Evolutionary conservation across 169 alveolate species (phyloP).

Genomic region (Eimeria necatrix): DNA sequence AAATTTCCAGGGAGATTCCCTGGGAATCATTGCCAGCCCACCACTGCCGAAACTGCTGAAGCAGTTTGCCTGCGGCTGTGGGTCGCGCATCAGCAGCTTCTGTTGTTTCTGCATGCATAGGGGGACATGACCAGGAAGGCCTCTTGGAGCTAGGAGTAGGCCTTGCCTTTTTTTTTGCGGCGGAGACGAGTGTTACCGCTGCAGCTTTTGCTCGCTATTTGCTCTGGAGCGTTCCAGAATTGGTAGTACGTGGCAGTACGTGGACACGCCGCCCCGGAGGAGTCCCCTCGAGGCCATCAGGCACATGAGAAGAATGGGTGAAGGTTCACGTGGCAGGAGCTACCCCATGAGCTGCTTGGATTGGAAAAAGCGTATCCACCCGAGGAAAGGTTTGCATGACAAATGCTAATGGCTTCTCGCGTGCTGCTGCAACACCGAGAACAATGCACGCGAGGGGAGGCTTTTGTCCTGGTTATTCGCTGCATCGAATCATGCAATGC

Average conservation of each 20-base stretch:
- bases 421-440: background rate
- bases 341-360: background rate
- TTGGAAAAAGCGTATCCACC: background rate
- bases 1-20: background rate
- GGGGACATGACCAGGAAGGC: background rate
- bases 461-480: background rate
- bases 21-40: background rate
- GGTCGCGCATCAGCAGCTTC: background rate
- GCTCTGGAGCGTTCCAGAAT: background rate
- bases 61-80: background rate
- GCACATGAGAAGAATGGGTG: background rate
- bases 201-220: background rate
- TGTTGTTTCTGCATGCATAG: background rate
- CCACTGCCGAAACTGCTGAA: background rate
- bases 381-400: too few relatives aligned
- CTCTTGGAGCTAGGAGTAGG: background rate
- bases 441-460: background rate
- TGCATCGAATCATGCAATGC: background rate
- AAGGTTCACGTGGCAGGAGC: background rate
- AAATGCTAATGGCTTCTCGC: background rate
- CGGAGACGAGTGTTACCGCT: background rate
- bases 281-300: background rate
- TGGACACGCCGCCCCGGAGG: background rate
- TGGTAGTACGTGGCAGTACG: slow-evolving; percentile 23
- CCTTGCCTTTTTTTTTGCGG: background rate